phyloP scores from a whole-genome alignment of 257 asterid species.

The Solanum acaule region DNA sequence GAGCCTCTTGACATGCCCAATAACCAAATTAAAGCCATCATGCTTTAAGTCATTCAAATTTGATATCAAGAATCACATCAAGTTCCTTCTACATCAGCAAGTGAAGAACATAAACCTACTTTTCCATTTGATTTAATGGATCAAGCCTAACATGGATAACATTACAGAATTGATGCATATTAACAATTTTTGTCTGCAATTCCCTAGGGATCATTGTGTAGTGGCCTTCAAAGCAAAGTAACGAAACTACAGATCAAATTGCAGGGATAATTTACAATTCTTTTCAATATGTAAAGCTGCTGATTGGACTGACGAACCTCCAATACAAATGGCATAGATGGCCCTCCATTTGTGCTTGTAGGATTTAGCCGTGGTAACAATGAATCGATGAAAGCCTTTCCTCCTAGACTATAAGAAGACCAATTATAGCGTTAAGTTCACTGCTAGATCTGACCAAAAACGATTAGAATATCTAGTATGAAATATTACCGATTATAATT shows the following conservation, averaged over 20 bases:
- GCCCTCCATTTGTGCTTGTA: conserved; percentile 50
- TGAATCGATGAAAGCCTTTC: conserved; percentile 91
- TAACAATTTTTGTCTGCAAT: neutral
- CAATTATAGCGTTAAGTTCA: neutral
- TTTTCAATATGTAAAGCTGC: neutral
- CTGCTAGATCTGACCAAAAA: neutral
- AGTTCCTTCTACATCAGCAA: neutral
- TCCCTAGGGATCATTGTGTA: neutral
- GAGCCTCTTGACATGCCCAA: neutral
- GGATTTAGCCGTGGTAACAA: conserved; percentile 88
- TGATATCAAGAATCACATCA: neutral
- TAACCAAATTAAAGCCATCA: neutral
- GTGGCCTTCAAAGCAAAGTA: neutral
- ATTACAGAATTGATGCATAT: neutral
- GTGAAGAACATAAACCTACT: neutral
- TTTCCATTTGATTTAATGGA: neutral
- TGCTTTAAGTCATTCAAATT: neutral
- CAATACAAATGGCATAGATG: conserved; percentile 94
- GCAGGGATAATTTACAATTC: neutral
- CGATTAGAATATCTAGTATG: neutral
- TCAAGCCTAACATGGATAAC: neutral
- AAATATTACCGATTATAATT: conserved; percentile 78
- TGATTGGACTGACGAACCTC: conserved; percentile 47
- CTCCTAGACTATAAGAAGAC: conserved; percentile 55
- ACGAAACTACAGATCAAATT: neutral